A percentile compares a stretch with the other conserved stretches of the same genome.
phyloP scores from a whole-genome alignment of 192 early-diverging fungal genomes.

The Umbelopsis sp. region DNA sequence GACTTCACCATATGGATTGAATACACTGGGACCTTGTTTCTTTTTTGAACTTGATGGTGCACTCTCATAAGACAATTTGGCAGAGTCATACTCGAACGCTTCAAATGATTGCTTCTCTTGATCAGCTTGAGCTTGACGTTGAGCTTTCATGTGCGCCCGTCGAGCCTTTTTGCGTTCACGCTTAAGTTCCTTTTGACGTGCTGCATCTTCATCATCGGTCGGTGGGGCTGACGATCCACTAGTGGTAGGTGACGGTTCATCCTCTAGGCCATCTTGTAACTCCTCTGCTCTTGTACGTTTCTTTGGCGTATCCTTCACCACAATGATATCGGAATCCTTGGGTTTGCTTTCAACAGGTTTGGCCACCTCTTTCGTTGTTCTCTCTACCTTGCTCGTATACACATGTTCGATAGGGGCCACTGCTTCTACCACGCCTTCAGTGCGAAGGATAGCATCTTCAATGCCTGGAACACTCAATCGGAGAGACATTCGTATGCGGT shows the following conservation, averaged over 20 bases:
- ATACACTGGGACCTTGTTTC: not conserved
- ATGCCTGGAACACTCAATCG: not conserved
- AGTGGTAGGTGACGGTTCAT: not conserved
- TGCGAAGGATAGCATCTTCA: conserved; percentile 9
- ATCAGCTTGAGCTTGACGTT: not conserved
- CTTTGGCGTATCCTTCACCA: not conserved
- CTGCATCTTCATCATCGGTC: conserved; percentile 1
- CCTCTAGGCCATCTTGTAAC: not conserved
- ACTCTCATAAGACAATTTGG: not conserved
- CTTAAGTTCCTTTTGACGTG: conserved; percentile 12
- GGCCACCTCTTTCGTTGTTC: not conserved
- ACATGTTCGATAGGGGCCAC: not conserved
- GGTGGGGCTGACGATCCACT: not conserved
- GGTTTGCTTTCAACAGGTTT: not conserved
- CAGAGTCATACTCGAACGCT: conserved; percentile 7
- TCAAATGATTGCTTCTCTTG: not conserved
- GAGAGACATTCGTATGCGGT: conserved; percentile 14
- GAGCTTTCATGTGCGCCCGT: not conserved
- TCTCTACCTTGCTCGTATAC: not conserved
- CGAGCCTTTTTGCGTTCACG: conserved; percentile 1
- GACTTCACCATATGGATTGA: conserved; percentile 1
- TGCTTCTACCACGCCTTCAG: not conserved
- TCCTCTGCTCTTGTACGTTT: conserved; percentile 6
- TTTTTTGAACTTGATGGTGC: not conserved
- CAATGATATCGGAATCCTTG: conserved; percentile 5